A percentile compares a stretch with the other conserved stretches of the same genome.
Evolutionary conservation across 1,139 yeast species (phyloP).

Genomic region (Hyphopichia wangnamkhiaoensis): DNA sequence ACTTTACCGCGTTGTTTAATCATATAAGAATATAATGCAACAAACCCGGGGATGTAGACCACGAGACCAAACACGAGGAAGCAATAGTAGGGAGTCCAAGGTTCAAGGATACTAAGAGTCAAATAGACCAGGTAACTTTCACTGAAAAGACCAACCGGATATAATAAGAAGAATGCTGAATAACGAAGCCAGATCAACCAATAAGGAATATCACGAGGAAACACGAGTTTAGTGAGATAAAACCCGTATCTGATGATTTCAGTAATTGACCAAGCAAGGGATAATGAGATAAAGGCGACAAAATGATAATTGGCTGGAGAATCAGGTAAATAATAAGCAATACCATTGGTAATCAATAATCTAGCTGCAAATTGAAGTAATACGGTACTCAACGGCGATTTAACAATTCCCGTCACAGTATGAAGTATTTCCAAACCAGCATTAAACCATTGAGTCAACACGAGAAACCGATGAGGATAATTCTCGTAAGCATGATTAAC

Average conservation of each 20-base stretch:
- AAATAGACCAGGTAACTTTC: conserved; percentile 33
- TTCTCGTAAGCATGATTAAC: conserved; percentile 11
- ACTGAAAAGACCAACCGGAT: conserved; percentile 35
- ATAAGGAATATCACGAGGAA: conserved; percentile 16
- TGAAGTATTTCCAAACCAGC: conserved; percentile 31
- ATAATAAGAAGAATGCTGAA: conserved; percentile 32
- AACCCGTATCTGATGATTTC: conserved; percentile 36
- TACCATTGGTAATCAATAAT: conserved; percentile 31
- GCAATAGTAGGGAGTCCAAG: conserved; percentile 15
- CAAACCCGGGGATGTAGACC: conserved; percentile 37
- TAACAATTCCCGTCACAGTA: conserved; percentile 28
- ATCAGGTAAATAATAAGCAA: conserved; percentile 29
- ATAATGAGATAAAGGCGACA: conserved; percentile 24
- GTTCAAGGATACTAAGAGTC: conserved; percentile 18
- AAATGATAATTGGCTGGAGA: conserved; percentile 33
- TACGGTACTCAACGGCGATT: conserved; percentile 30
- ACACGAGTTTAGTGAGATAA: conserved; percentile 21
- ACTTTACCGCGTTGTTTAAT: conserved; percentile 29
- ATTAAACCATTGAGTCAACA: conserved; percentile 29
- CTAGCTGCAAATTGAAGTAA: conserved; percentile 37
- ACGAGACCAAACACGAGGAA: conserved; percentile 30
- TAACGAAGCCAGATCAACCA: conserved; percentile 33
- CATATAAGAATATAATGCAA: conserved; percentile 34
- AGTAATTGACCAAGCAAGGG: conserved; percentile 36
- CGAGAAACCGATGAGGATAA: conserved; percentile 34